These are phyloP conservation scores for Apiotrichum porosum DNA, from an alignment of 1,284 basidiomycete species.

Conservation along the genomic window DNA sequence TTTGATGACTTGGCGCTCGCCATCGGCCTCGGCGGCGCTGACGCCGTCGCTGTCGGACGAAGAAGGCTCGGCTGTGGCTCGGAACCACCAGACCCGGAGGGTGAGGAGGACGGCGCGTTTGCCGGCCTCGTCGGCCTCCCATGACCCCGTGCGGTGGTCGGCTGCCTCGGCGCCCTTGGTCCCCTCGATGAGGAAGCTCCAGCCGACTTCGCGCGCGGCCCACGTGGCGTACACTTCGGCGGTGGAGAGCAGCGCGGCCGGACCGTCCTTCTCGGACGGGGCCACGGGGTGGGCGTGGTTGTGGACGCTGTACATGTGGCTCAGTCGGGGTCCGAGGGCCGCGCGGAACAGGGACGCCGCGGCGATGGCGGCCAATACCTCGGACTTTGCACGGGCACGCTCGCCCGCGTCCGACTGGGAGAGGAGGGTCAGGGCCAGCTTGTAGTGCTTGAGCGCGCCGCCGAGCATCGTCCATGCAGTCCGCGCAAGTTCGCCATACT, in stretches of 20 bases:
- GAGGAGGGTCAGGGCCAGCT: conserved; percentile 39
- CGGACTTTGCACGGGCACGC: conserved; percentile 35
- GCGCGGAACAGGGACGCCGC: conserved; percentile 38
- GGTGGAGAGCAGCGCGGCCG: conserved; percentile 37
- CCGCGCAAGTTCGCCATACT: conserved; percentile 26
- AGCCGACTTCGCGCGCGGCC: conserved; percentile 49
- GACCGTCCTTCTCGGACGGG: conserved; percentile 19
- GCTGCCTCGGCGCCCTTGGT: conserved; percentile 31
- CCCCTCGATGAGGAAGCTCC: conserved; percentile 46
- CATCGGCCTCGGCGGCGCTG: not conserved
- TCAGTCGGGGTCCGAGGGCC: conserved; percentile 26
- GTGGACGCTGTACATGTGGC: conserved; percentile 10
- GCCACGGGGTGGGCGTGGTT: conserved; percentile 1
- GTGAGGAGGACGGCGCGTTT: conserved; percentile 41
- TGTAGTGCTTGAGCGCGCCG: conserved; percentile 41
- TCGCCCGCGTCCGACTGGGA: conserved; percentile 28
- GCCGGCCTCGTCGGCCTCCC: conserved; percentile 40
- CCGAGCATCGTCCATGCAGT: conserved; percentile 41
- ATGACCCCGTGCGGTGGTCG: conserved; percentile 38
- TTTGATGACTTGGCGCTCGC: conserved; percentile 23
- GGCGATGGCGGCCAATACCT: conserved; percentile 37
- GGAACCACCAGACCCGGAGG: conserved; percentile 43
- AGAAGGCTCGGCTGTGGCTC: conserved; percentile 18
- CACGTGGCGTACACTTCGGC: conserved; percentile 48
- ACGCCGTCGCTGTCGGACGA: conserved; percentile 30